Percentiles rank a stretch among this genome's conserved stretches.
phyloP scores from a whole-genome alignment of 176 grass and related monocot species.

The Elaeis guineensis region DNA sequence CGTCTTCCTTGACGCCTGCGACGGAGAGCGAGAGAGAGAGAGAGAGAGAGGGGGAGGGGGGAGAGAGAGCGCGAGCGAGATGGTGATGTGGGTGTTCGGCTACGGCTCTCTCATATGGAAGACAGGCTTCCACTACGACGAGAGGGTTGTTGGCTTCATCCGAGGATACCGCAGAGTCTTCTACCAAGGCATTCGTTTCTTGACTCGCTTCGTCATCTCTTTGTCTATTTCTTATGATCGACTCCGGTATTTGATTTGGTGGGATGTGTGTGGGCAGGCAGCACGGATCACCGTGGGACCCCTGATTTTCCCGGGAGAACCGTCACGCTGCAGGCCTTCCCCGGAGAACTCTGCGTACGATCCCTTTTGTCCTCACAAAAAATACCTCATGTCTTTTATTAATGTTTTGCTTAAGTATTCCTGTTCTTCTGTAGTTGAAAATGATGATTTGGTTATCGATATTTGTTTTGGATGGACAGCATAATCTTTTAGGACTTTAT shows the following conservation, averaged over 20 bases:
- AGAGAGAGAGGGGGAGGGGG: neutral
- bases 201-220: neutral
- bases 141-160: constrained; percentile 69
- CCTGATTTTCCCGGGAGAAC: constrained; percentile 75
- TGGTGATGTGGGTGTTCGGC: constrained; percentile 82
- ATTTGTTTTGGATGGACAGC: no score
- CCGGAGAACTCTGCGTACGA: constrained; percentile 54
- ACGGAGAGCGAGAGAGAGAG: neutral
- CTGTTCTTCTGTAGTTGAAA: no score
- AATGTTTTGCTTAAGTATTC: no score
- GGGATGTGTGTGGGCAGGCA: constrained; percentile 29
- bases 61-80: neutral
- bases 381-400: no score
- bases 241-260: neutral
- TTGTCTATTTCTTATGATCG: neutral
- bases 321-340: constrained; percentile 60
- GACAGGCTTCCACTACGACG: constrained; percentile 74
- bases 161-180: constrained; percentile 69
- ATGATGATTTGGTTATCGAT: no score
- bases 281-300: constrained; percentile 90
- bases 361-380: constrained; percentile 2
- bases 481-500: no score
- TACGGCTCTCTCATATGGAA: constrained; percentile 94
- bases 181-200: constrained; percentile 52
- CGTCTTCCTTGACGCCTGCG: neutral